Evolutionary conservation across 139 green algal genomes (phyloP), one percentile per base, ranked within the genome.

Genomic region (Coccomyxa sp.): DNA sequence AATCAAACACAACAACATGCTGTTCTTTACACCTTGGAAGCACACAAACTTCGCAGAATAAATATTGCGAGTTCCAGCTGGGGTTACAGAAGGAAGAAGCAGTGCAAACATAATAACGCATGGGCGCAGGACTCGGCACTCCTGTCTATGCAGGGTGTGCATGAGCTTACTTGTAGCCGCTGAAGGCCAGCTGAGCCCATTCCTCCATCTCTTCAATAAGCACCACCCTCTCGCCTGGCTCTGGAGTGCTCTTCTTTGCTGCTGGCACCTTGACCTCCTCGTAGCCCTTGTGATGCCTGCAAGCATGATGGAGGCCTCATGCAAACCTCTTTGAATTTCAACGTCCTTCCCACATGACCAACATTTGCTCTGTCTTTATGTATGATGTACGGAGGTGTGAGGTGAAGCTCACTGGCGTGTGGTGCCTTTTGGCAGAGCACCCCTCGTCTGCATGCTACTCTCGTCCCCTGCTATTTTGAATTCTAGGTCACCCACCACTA

Each of bases 231-330:
- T 92, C 92, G 0, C 87, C 86, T 0, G 90, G 83, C 0, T 88
- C 85, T 13, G 88, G 84, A 18, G 83, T 75, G 13, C 81, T 84
- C n/a, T 87, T 82, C 58, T 86, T 82, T 17, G 88, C 83, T 0
- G 95, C 90, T 0, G 96, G 96, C 79, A 98, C 95, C 15, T 67
- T 57, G 58, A 98, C 91, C 88, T 98, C 96, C 87, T 98, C 96
- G 75, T 96, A 98, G 0, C 92, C 92, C 90, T 97, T 96, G 85
- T 88, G 88, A 0, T 81, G 89, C 86, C 91, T 96, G 91, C 28
- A 66, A 27, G 13, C 32, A 28, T 51, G 38, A 11, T 51, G 38
- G 38, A 51, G 38, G 38, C 38, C 38, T 51, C 38, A 51, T 51
- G 38, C 38, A 51, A 51, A 51, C 38, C 38, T 51, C n/a, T 51